A percentile compares a stretch with the other conserved stretches of the same genome.
These are phyloP conservation scores for Syzygium syzygioides DNA, from an alignment of 441 rosid genomes.

Conservation along the genomic window DNA sequence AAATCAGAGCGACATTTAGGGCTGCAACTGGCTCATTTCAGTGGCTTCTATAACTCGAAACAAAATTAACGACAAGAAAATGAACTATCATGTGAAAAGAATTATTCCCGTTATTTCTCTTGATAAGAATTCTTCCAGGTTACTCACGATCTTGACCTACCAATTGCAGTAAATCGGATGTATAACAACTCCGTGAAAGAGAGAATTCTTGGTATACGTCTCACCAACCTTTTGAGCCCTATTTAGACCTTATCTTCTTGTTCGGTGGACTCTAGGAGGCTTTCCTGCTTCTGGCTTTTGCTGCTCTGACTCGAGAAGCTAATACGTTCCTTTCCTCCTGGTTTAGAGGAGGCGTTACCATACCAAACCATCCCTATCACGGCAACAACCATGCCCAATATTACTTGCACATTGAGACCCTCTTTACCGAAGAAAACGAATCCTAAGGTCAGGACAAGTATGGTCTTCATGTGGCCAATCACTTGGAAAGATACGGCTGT, in stretches of 20 bases:
- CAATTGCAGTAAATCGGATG: background rate
- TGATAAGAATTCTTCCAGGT: background rate
- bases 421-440: constrained; percentile 89
- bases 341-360: constrained; percentile 83
- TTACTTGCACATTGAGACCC: constrained; percentile 79
- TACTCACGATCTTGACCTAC: background rate
- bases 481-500: constrained; percentile 97
- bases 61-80: background rate
- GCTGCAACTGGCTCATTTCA: background rate
- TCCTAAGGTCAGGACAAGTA: constrained; percentile 79
- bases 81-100: background rate
- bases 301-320: constrained; percentile 41
- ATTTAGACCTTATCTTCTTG: constrained; percentile 58
- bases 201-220: background rate
- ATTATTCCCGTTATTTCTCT: background rate
- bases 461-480: constrained; percentile 97
- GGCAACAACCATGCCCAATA: constrained; percentile 89
- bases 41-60: background rate
- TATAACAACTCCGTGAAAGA: background rate
- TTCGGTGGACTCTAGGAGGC: constrained; percentile 38
- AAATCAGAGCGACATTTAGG: background rate
- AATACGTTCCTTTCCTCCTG: constrained; percentile 86
- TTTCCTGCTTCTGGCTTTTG: constrained; percentile 42
- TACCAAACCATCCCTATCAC: constrained; percentile 93
- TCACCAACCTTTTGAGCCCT: constrained; percentile 1